Conservation (phyloP, 495 filamentous ascomycete species). For the Neurospora terricola region DNA sequence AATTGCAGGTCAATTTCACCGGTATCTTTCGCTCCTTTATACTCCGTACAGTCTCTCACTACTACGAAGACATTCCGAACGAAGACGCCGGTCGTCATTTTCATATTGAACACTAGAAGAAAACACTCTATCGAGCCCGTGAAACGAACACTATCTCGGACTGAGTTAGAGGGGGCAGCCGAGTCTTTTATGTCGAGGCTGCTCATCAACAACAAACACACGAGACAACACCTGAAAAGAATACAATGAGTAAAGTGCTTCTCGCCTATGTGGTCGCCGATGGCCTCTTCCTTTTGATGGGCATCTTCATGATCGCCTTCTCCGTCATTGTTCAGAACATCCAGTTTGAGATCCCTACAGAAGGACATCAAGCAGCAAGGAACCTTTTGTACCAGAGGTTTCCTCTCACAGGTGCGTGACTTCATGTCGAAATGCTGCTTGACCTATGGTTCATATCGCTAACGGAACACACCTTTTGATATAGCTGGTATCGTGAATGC, state of each 20-base stretch:
- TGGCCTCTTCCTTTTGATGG: constrained; percentile 51
- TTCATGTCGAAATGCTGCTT: neutral
- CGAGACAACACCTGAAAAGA: constrained; percentile 7
- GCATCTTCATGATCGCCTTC: constrained; percentile 53
- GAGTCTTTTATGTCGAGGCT: constrained; percentile 7
- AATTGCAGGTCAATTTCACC: constrained; percentile 27
- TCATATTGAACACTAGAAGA: neutral
- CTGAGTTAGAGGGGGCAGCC: constrained; percentile 5
- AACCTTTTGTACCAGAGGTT: constrained; percentile 52
- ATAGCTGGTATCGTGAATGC: constrained; percentile 57
- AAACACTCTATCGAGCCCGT: constrained; percentile 4
- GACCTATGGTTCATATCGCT: constrained; percentile 11
- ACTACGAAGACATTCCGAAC: neutral
- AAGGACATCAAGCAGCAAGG: constrained; percentile 48
- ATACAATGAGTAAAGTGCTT: constrained; percentile 49
- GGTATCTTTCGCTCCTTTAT: constrained; percentile 5
- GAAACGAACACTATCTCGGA: neutral
- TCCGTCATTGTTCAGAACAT: constrained; percentile 47
- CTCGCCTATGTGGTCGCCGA: constrained; percentile 46
- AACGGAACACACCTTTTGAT: constrained; percentile 1
- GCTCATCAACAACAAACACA: constrained; percentile 1
- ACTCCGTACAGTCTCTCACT: constrained; percentile 1
- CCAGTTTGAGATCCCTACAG: constrained; percentile 30
- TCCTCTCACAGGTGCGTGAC: constrained; percentile 46
- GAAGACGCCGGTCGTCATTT: constrained; percentile 18